Evolutionary conservation across 164 flowering plant genomes (phyloP), one percentile per base, ranked within the genome.

Genomic region (Warburgia ugandensis): DNA sequence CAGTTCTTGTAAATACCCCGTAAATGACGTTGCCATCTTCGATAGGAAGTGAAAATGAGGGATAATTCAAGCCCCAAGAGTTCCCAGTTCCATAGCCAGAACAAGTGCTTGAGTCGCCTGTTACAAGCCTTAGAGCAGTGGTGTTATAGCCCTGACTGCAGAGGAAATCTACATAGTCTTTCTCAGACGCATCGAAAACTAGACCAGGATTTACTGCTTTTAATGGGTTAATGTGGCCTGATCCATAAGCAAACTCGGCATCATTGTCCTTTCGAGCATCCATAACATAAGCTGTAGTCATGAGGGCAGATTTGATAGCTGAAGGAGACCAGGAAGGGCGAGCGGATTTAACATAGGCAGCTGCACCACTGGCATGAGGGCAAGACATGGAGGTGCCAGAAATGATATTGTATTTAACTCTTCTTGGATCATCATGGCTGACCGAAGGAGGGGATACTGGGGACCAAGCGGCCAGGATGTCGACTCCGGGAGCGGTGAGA

Each of bases 31-130:
- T 48, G 12, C 48, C 55, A 16, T 31, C 66, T 45, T 50, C 59
- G 50, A 76, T 8, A 36, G 52, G 54, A 5, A 86, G 67, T 20
- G 79, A 83, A 65, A 84, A 70, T 2, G 94, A 72, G 2, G 97
- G 97, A 35, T 86, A 84, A 77, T 84, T 91, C 29, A 86, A 67
- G 20, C 77, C 77, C 60, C 80, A 29, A 7, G 19, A 64, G 54
- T 0, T 3, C n/a, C 28, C 47, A 10, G 30, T 81, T 80, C 75
- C 43, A 48, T 72, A 26, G 5, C 59, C 38, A 1, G 86, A 74
- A 52, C 94, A 86, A 32, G 79, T 68, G 49, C 68, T 31, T 21
- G 82, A 38, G 14, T 67, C 56, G 7, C 80, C 80, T 0, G 68
- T 50, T 4, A 87, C 35, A 5, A 22, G 23, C 0, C 63, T 53